Evolutionary conservation across 106 monocot genomes (phyloP), one percentile per base, ranked within the genome.

Genomic region (Apostasia shenzhenica): DNA sequence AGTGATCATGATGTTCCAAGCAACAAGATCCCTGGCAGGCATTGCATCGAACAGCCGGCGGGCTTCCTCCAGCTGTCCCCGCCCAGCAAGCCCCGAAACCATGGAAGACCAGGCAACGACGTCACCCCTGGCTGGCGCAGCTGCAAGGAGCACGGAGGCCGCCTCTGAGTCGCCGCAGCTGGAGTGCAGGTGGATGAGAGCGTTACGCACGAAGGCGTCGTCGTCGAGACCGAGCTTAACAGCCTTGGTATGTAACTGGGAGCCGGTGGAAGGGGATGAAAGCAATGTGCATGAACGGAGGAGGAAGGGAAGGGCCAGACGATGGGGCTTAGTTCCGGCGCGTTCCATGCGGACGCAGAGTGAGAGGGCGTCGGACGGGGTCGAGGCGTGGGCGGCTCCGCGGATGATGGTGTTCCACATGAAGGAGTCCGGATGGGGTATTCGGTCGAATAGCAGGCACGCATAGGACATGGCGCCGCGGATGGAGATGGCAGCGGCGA

Each of bases 1-100:
- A 0, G 89, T 89, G 59, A 89, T 82, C 89, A 89, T 89, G 14
- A 89, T 82, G 11, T 89, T 89, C 82, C 85, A 89, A 3, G 85
- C 78, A 10, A 89, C 57, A 70, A 89, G 64, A 54, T 89, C 89
- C 80, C 70, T 83, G 14, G 12, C 54, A 2, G 75, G 68, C 41
- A 52, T 78, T 41, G 69, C 69, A 1, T 89, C 82, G 52, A 89
- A 89, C 48, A 89, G 47, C 26, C n/a, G n/a, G 48, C 84, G n/a
- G 0, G 88, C 84, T 26, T 41, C 49, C 1, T 8, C 71, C 48
- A 89, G 57, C 1, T 74, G 43, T 8, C 88, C 82, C 43, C 84
- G 57, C 64, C 59, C 77, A 0, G 88, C 81, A 37, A 82, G 66
- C 6, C 84, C 88, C 0, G 84, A 70, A 9, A 84, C 64, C 63